These are phyloP conservation scores for Epichloe bromicola DNA, from an alignment of 2,329 filamentous ascomycete genomes.

Conservation along the genomic window DNA sequence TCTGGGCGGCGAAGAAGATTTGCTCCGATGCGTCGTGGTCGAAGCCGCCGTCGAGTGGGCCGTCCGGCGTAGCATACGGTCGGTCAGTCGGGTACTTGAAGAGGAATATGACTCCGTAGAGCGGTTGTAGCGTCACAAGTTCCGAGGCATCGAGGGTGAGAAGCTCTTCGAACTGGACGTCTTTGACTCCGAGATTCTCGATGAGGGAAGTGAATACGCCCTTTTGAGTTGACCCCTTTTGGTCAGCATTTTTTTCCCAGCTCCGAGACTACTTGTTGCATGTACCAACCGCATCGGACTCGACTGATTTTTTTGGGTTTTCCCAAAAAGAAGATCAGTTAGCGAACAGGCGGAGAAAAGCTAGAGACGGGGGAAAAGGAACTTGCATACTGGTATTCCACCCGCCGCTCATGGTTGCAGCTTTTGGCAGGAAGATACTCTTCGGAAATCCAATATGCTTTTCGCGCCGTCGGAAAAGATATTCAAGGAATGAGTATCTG, in stretches of 20 bases:
- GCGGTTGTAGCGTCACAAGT: conserved; percentile 56
- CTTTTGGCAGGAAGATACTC: neutral
- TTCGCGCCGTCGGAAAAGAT: neutral
- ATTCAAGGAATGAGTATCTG: neutral
- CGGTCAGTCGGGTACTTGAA: conserved; percentile 84
- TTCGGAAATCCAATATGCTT: neutral
- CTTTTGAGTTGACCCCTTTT: conserved; percentile 17
- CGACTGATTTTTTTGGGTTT: conserved; percentile 37
- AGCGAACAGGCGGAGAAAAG: neutral
- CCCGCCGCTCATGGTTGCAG: conserved; percentile 55
- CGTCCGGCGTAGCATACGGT: conserved; percentile 43
- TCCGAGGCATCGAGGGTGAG: conserved; percentile 71
- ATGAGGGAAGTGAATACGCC: conserved; percentile 97
- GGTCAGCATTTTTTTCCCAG: neutral
- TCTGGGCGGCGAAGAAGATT: conserved; percentile 92
- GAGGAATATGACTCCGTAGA: conserved; percentile 96
- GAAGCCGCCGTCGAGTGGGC: conserved; percentile 69
- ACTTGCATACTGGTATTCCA: conserved; percentile 73
- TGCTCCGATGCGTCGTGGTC: conserved; percentile 61
- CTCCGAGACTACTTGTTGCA: neutral
- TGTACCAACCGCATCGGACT: conserved; percentile 75
- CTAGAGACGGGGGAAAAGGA: neutral
- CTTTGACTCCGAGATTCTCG: conserved; percentile 77
- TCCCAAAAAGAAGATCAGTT: conserved; percentile 1
- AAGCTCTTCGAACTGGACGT: conserved; percentile 95